These are phyloP conservation scores for Phytophthora sp. DNA, from an alignment of 352 stramenopile species.

Conservation along the genomic window DNA sequence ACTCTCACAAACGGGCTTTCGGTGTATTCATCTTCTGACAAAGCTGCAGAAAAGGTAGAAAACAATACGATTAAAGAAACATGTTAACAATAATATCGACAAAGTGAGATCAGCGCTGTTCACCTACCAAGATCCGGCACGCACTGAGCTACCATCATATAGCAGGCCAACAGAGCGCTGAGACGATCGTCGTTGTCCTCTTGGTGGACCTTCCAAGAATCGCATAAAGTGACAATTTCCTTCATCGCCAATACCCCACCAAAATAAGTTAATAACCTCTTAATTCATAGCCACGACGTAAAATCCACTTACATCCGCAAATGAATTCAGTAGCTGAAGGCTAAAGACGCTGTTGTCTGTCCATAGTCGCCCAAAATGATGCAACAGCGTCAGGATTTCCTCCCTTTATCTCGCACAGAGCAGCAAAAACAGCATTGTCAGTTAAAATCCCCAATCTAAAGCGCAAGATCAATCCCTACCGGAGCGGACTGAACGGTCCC, in stretches of 20 bases:
- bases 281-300: background rate
- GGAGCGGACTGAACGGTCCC: constrained; percentile 35
- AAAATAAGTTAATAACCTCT: background rate
- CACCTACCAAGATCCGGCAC: constrained; percentile 55
- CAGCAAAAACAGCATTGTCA: constrained; percentile 1
- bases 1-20: constrained; percentile 42
- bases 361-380: constrained; percentile 61
- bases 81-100: background rate
- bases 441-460: background rate
- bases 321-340: constrained; percentile 64
- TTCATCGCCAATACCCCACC: constrained; percentile 16
- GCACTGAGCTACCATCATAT: constrained; percentile 62
- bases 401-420: constrained; percentile 37
- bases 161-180: constrained; percentile 53
- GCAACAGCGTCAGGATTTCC: constrained; percentile 53
- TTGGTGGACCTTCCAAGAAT: constrained; percentile 30
- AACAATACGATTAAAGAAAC: too few species aligned
- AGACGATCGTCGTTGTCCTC: constrained; percentile 39
- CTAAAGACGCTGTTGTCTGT: constrained; percentile 77
- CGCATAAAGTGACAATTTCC: constrained; percentile 59
- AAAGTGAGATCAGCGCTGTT: background rate
- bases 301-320: constrained; percentile 49
- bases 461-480: constrained; percentile 37
- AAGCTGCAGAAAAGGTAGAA: constrained; percentile 8
- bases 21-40: constrained; percentile 10